phyloP scores from a whole-genome alignment of 345 rosid genomes.

The Citrus hindsii region DNA sequence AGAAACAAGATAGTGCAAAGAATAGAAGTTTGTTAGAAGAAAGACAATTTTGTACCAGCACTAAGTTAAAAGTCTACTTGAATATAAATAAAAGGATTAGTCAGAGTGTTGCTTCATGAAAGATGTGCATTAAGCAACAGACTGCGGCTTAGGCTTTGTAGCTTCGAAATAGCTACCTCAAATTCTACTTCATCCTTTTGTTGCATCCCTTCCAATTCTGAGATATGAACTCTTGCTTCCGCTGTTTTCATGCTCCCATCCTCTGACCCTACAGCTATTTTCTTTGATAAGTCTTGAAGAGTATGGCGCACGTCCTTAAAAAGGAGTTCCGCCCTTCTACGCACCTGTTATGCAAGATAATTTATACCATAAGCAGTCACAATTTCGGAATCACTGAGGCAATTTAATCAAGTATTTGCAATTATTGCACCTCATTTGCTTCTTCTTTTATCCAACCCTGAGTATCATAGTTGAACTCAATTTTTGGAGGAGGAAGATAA shows the following conservation, averaged over 20 bases:
- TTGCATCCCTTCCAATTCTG: constrained; percentile 59
- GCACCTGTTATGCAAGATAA: constrained; percentile 43
- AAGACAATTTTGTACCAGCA: not conserved
- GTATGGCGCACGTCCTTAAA: constrained; percentile 64
- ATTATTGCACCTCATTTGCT: constrained; percentile 60
- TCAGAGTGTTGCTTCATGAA: constrained; percentile 2
- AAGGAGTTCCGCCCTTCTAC: constrained; percentile 49
- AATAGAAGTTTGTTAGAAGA: not conserved
- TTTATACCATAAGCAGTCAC: constrained; percentile 8
- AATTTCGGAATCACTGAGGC: constrained; percentile 2
- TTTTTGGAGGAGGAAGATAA: constrained; percentile 71
- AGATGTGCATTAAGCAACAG: not conserved
- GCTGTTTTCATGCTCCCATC: constrained; percentile 27
- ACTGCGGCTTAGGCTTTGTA: not conserved
- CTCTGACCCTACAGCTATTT: constrained; percentile 35
- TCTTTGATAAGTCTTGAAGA: constrained; percentile 49
- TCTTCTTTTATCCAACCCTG: constrained; percentile 90
- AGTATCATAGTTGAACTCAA: constrained; percentile 67
- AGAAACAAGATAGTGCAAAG: not conserved
- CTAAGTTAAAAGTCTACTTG: not conserved
- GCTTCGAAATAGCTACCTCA: constrained; percentile 48
- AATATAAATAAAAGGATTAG: not conserved
- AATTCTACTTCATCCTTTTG: constrained; percentile 69
- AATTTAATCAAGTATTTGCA: constrained; percentile 5
- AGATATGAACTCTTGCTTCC: constrained; percentile 35